Base-by-base conservation (phyloP, 306 rosid genomes). In the Adenanthera pavonina region DNA sequence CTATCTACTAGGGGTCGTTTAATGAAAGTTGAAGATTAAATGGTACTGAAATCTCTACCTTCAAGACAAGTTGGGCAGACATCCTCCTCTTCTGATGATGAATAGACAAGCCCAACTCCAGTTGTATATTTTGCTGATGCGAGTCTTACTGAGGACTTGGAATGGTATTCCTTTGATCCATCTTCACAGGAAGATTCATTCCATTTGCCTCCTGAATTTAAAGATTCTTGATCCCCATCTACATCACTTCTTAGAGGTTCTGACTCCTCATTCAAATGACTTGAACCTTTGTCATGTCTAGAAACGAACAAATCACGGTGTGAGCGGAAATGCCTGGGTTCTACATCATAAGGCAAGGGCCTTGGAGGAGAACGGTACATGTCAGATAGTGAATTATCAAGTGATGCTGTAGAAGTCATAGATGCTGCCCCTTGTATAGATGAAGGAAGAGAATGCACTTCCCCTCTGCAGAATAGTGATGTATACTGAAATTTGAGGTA, bases 31-130 rank as follows among this genome's bases (percentile, higher is more conserved):
- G 4, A 9, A 52, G 67, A 53, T 47, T 75, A 66, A 49, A 64
- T 8, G 34, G 47, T 43, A 52, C 65, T 17, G 54, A 13, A 30
- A 67, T 36, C 0, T 60, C 38, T 70, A 96, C 99, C 99, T 91
- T 96, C 99, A 80, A 96, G 99, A 84, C 99, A 96, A 16, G 99
- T 96, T 53, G 99, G 99, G 83, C 99, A 96, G 33, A 86, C 91
- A 84, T 93, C 99, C 88, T 96, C 99, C 8, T 96, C 99, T 82
- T 96, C 99, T 5, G 96, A 81, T 51, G 97, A 87, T 61, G 90
- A 62, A 84, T 91, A 89, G 48, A 87, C 59, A 16, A 86, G 77
- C 43, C 75, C 94, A 59, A 75, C 82, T 78, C 83, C 92, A 64
- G 83, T 49, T 9, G 87, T 75, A 83, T 82, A 78, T 73, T 91